Evolutionary conservation across 495 filamentous ascomycete genomes (phyloP).

Genomic region (Trichoderma orchidacearum): DNA sequence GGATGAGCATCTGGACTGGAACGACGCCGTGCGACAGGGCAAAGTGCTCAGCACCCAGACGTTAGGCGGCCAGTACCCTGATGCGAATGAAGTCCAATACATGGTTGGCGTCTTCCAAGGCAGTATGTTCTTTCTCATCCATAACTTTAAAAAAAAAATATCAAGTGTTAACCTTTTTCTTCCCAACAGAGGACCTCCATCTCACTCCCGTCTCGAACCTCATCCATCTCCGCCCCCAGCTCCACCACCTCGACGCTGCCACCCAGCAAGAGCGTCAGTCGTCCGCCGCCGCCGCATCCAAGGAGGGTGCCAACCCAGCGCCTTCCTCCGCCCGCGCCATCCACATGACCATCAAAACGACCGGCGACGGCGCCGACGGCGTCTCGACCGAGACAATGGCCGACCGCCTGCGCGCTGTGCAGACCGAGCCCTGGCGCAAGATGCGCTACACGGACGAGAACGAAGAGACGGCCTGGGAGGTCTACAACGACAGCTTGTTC

Average conservation of each 20-base stretch:
- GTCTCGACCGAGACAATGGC: slow-evolving; percentile 30
- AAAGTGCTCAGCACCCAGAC: slow-evolving; percentile 30
- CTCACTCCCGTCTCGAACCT: slow-evolving; percentile 30
- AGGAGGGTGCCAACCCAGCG: slow-evolving; percentile 3
- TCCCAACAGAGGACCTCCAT: slow-evolving; percentile 27
- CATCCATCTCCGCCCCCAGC: slow-evolving; percentile 30
- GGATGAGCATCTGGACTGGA: slow-evolving; percentile 22
- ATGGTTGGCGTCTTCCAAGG: slow-evolving; percentile 38
- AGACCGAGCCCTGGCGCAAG: slow-evolving; percentile 25
- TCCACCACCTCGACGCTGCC: slow-evolving; percentile 33
- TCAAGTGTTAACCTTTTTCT: background rate
- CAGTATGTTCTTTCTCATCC: slow-evolving; percentile 13
- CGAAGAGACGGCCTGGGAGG: slow-evolving; percentile 24
- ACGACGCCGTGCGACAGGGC: slow-evolving; percentile 27
- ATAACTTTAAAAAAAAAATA: too few species aligned
- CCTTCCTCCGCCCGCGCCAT: slow-evolving; percentile 29
- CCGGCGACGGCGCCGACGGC: slow-evolving; percentile 20
- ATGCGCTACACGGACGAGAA: slow-evolving; percentile 32
- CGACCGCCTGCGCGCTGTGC: slow-evolving; percentile 29
- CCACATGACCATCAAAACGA: slow-evolving; percentile 38
- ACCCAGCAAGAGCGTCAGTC: slow-evolving; percentile 27
- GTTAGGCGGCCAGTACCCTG: slow-evolving; percentile 23
- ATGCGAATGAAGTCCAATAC: slow-evolving; percentile 22
- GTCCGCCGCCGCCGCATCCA: slow-evolving; percentile 7
- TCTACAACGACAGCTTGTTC: slow-evolving; percentile 26